Base-by-base conservation (phyloP, 495 filamentous ascomycete species). In the Aspergillus sclerotiicarbonarius region DNA sequence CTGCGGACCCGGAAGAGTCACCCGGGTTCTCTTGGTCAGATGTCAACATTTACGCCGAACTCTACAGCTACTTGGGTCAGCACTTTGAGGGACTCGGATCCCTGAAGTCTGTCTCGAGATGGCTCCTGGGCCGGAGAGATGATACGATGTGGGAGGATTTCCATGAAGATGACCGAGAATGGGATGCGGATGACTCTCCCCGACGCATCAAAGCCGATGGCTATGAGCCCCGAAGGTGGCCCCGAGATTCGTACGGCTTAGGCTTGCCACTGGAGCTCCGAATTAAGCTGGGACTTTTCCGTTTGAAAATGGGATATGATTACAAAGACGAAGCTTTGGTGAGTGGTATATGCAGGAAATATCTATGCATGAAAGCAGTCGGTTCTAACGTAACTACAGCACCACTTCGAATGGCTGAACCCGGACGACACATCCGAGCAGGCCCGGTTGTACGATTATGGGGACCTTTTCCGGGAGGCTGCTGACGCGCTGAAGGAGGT, bases 121-220 rank as follows among this genome's bases (percentile, higher is more conserved):
- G 92, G 92, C 75, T 96, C 25, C 74, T 95, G 31, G 89, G 90
- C 19, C 86, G 94, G 25, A 75, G 78, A 32, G 75, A 80, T 15
- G 95, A 98, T 65, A 66, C 54, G 12, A 91, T 84, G 63, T 98
- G 94, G 94, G 88, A 96, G 53, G 66, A 80, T n/a, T 80, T 84
- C 60, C 68, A 79, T 8, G 78, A 83, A 7, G 91, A 98, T 66
- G 94, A 98, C 70, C 82, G 92, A 56, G 94, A 98, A 76, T 98
- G 91, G 89, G 94, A 98, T 65, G 61, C 81, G 4, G 81, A 85
- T 29, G 84, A 92, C 72, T 77, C 79, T 3, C 86, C 90, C 31
- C 82, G 92, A 39, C 76, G 84, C 39, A 76, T 75, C 35, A 79
- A 84, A 31, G 74, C 82, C 13, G 72, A 80, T 21, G 81, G 81